Conservation (phyloP, 1,284 basidiomycete species). For the Puccinia triticina region DNA sequence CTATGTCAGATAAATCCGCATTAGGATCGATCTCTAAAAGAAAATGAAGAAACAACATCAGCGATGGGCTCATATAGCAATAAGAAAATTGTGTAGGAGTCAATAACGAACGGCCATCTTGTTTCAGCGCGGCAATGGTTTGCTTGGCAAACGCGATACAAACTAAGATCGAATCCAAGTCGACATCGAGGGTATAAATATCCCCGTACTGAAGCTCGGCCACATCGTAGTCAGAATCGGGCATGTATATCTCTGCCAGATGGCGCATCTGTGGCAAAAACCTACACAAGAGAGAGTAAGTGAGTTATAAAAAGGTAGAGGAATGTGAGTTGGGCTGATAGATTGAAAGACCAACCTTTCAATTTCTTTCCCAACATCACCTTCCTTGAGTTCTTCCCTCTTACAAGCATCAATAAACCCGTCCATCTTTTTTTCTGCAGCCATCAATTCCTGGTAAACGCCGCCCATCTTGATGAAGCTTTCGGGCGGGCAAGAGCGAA, state of each 20-base stretch:
- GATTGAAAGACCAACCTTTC: constrained; percentile 68
- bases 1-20: constrained; percentile 71
- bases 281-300: constrained; percentile 62
- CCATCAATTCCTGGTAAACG: constrained; percentile 78
- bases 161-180: constrained; percentile 87
- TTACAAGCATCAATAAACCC: constrained; percentile 82
- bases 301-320: not conserved
- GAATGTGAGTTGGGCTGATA: not conserved
- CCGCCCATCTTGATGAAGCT: constrained; percentile 82
- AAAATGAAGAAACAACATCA: not conserved
- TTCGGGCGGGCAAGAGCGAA: constrained; percentile 75
- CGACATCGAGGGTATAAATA: constrained; percentile 76
- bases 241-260: constrained; percentile 80
- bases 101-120: constrained; percentile 71
- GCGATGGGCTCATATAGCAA: not conserved
- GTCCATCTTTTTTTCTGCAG: constrained; percentile 87
- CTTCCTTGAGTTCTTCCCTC: constrained; percentile 85
- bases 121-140: constrained; percentile 71
- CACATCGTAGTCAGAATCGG: constrained; percentile 75
- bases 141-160: constrained; percentile 85
- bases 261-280: constrained; percentile 89
- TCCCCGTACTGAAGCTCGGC: constrained; percentile 86
- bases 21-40: constrained; percentile 64
- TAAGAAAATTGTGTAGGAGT: not conserved
- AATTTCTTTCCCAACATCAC: constrained; percentile 86